Percentiles rank a stretch among this genome's conserved stretches.
phyloP scores from a whole-genome alignment of 1,139 yeast species.

The Citeromyces hawaiiensis region DNA sequence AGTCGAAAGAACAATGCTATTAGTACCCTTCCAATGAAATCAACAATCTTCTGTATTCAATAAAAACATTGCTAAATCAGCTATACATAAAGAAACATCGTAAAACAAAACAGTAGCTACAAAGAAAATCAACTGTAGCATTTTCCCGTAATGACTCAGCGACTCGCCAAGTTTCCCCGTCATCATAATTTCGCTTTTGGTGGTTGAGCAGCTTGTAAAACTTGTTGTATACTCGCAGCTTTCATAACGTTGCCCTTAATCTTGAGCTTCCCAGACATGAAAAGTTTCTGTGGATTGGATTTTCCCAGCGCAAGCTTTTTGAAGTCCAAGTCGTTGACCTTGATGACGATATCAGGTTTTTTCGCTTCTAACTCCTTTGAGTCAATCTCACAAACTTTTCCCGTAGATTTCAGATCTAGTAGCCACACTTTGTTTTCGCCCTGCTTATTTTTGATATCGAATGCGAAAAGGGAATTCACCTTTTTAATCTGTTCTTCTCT shows the following conservation, averaged over 20 bases:
- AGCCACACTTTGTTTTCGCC: conserved; percentile 58
- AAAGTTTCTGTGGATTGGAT: conserved; percentile 75
- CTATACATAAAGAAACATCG: conserved; percentile 1
- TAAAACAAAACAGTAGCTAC: neutral
- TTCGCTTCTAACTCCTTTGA: conserved; percentile 30
- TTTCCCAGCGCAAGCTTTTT: conserved; percentile 63
- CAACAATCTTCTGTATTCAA: neutral
- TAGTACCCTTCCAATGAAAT: too few relatives aligned
- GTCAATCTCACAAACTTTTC: conserved; percentile 35
- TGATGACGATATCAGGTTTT: conserved; percentile 46
- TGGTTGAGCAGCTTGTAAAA: conserved; percentile 56
- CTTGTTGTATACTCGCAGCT: conserved; percentile 66
- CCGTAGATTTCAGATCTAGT: conserved; percentile 58
- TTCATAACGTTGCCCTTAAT: conserved; percentile 86
- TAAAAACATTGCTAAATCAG: neutral
- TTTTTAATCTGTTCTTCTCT: conserved; percentile 28
- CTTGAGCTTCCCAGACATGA: conserved; percentile 75
- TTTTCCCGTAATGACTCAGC: neutral
- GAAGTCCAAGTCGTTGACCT: conserved; percentile 51
- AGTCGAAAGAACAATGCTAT: too few relatives aligned
- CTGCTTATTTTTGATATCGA: conserved; percentile 57
- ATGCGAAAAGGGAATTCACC: conserved; percentile 53
- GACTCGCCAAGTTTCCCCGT: neutral
- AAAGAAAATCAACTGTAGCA: neutral
- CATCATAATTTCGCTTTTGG: conserved; percentile 30